Evolutionary conservation across 1,284 basidiomycete species (phyloP), one percentile per base, ranked within the genome.

Genomic region (Boletus sp.): DNA sequence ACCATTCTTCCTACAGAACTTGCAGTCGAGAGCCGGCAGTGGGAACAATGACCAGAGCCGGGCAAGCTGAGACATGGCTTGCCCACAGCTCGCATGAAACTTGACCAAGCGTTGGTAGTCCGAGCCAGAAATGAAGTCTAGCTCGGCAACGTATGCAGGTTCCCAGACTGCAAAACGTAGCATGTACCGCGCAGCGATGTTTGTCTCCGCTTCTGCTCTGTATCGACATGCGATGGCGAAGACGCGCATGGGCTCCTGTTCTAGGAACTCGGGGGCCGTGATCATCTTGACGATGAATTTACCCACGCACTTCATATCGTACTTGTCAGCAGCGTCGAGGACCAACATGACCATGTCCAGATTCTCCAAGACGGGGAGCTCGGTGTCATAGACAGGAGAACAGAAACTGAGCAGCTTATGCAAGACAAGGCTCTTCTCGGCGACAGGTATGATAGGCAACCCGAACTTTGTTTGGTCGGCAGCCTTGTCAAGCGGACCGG

Each of bases 211-310:
- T 43, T 66, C 65, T 59, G 75, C 73, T 23, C 69, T 68, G 52
- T 74, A 74, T 13, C 67, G 67, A 60, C 70, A 74, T 36, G 77
- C 72, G 46, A 80, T 72, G 1, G 75, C 76, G 50, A 75, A 80
- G 13, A 76, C 75, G n/a, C 73, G 70, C 48, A 80, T 55, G 17
- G 77, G 72, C 32, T 75, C 70, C 12, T 64, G 59, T 48, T 73
- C 70, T 14, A 75, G 61, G 53, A 78, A 75, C 16, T 60, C 48
- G 41, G 63, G 65, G 38, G 65, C 57, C n/a, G 60, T 61, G 47
- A 65, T 68, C 63, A 66, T 65, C 53, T 55, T 67, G 56, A 65
- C 65, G 50, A 65, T 35, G 45, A 68, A 68, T 39, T 59, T 59
- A 36, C 67, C 67, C 17, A 66, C 63, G 30, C 49, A 53, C 52